Conservation (phyloP, 441 rosid species). For the Melastoma candidum region DNA sequence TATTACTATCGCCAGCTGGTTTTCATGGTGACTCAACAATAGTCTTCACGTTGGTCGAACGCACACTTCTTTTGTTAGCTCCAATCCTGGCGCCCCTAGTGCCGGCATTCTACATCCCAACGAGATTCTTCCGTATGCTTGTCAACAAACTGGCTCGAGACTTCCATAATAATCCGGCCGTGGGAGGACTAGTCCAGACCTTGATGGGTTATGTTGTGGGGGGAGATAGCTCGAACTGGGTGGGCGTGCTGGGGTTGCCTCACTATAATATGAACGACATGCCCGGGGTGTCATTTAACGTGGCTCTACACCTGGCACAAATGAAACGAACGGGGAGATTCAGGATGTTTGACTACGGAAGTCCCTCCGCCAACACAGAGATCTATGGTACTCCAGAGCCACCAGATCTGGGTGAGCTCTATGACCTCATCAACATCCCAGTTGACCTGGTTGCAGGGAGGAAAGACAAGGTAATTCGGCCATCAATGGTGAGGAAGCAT, state of each 20-base stretch:
- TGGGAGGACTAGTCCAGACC: conserved; percentile 94
- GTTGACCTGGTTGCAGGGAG: conserved; percentile 81
- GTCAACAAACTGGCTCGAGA: conserved; percentile 92
- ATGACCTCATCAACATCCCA: conserved; percentile 55
- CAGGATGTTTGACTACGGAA: conserved; percentile 85
- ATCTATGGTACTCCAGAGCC: conserved; percentile 73
- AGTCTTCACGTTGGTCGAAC: conserved; percentile 46
- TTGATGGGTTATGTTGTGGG: conserved; percentile 78
- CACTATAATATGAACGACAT: conserved; percentile 97
- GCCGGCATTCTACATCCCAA: conserved; percentile 90
- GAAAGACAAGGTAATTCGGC: conserved; percentile 72
- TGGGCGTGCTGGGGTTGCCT: conserved; percentile 84
- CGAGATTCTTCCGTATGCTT: conserved; percentile 92
- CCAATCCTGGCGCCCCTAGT: conserved; percentile 49
- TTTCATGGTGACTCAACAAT: conserved; percentile 73
- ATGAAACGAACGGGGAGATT: conserved; percentile 63
- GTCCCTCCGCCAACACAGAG: conserved; percentile 50
- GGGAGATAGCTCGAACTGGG: conserved; percentile 99
- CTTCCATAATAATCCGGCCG: conserved; percentile 90
- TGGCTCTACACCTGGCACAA: conserved; percentile 87
- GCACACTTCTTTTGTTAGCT: conserved; percentile 43
- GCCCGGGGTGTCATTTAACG: conserved; percentile 83
- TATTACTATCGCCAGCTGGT: conserved; percentile 89
- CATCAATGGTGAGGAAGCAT: conserved; percentile 79
- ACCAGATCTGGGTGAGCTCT: conserved; percentile 69